A percentile compares a stretch with the other conserved stretches of the same genome.
phyloP scores from a whole-genome alignment of 768 basidiomycete species.

The Boletus sp. region DNA sequence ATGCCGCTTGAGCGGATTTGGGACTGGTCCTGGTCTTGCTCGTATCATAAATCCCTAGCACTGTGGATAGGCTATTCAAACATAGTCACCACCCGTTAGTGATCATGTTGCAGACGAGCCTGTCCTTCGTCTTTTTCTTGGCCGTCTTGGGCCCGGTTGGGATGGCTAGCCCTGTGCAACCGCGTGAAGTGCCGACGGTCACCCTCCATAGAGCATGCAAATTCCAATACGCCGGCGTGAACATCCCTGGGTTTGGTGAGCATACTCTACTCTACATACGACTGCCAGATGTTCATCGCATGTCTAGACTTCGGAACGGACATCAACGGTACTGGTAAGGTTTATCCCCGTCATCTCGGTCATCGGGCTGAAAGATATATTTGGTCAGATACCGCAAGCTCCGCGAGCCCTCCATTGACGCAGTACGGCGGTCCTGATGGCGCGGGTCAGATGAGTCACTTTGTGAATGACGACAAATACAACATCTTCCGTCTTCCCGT shows the following conservation, averaged over 20 bases:
- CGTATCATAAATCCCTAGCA: too few species aligned
- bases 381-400: slow-evolving; percentile 3
- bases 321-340: slow-evolving; percentile 4
- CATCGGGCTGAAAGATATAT: not conserved
- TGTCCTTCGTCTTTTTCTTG: not conserved
- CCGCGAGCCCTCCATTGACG: slow-evolving; percentile 5
- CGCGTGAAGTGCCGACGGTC: slow-evolving; percentile 19
- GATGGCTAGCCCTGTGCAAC: not conserved
- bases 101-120: not conserved
- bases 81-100: not conserved
- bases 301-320: slow-evolving; percentile 10
- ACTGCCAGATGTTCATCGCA: not conserved
- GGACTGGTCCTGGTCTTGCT: not conserved
- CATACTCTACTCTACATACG: not conserved
- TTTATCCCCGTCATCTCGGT: not conserved
- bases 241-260: slow-evolving; percentile 14
- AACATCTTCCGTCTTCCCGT: slow-evolving; percentile 58
- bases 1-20: not conserved
- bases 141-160: not conserved
- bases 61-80: not conserved
- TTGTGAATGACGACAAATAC: slow-evolving; percentile 48
- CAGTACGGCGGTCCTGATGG: slow-evolving; percentile 10
- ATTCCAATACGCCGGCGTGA: slow-evolving; percentile 9
- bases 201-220: slow-evolving; percentile 20
- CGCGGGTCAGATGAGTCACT: slow-evolving; percentile 54